Evolutionary conservation across 2,329 filamentous ascomycete genomes (phyloP).

Genomic region (Rhinocladiella mackenziei): DNA sequence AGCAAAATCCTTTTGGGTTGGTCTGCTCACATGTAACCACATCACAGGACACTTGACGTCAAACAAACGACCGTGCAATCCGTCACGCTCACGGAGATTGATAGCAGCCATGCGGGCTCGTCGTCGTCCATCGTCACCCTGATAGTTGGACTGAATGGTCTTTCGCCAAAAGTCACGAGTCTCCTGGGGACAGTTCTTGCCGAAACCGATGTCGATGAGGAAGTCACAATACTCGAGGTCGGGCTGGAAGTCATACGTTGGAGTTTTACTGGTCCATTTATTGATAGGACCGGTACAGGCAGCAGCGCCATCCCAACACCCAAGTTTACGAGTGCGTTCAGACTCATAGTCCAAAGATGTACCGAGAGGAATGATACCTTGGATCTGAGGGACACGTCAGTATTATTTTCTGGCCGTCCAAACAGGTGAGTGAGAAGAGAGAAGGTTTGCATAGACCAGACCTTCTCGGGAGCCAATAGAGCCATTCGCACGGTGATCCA

Average conservation of each 20-base stretch:
- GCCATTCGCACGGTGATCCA: constrained; percentile 53
- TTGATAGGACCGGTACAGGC: constrained; percentile 26
- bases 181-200: constrained; percentile 38
- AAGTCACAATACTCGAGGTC: constrained; percentile 44
- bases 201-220: constrained; percentile 48
- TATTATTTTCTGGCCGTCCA: neutral
- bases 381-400: constrained; percentile 38
- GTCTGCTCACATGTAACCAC: constrained; percentile 49
- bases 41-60: constrained; percentile 51
- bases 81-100: constrained; percentile 48
- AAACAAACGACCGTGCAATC: constrained; percentile 42
- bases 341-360: constrained; percentile 52
- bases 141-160: constrained; percentile 45
- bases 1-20: too few species aligned
- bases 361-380: constrained; percentile 51
- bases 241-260: constrained; percentile 43
- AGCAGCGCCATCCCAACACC: constrained; percentile 47
- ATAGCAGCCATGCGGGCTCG: constrained; percentile 48
- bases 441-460: constrained; percentile 24
- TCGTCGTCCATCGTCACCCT: constrained; percentile 47
- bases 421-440: neutral
- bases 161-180: constrained; percentile 43
- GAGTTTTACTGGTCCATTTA: constrained; percentile 7
- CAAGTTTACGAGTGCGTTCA: constrained; percentile 40
- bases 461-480: constrained; percentile 47